A percentile compares a stretch with the other conserved stretches of the same genome.
These are phyloP conservation scores for Beauveria caledonica DNA, from an alignment of 2,329 filamentous ascomycete species.

Conservation along the genomic window DNA sequence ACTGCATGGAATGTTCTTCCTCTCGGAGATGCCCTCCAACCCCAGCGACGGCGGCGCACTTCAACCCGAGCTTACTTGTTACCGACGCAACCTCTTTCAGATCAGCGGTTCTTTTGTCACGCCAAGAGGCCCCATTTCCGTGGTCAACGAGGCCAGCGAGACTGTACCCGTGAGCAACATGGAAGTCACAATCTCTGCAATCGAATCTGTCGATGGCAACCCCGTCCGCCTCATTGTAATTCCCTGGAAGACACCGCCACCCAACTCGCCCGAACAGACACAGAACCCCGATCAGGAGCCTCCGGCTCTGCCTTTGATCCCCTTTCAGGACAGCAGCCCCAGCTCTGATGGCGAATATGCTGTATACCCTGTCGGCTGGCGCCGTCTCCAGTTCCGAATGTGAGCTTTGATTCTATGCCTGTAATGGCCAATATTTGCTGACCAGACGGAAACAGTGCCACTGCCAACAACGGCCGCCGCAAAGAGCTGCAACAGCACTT, in stretches of 20 bases:
- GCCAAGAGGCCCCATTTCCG: constrained; percentile 67
- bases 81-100: constrained; percentile 90
- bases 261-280: constrained; percentile 60
- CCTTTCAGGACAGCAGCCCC: constrained; percentile 52
- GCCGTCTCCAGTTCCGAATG: constrained; percentile 84
- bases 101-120: constrained; percentile 84
- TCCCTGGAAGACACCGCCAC: constrained; percentile 92
- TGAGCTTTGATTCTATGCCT: constrained; percentile 27
- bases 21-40: constrained; percentile 68
- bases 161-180: constrained; percentile 73
- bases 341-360: constrained; percentile 70
- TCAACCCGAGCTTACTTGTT: constrained; percentile 85
- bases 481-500: constrained; percentile 98
- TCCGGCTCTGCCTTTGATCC: constrained; percentile 66
- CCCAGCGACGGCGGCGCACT: constrained; percentile 47
- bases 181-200: constrained; percentile 84
- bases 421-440: not conserved
- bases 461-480: constrained; percentile 87
- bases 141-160: constrained; percentile 77
- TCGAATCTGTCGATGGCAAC: constrained; percentile 90
- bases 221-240: constrained; percentile 91
- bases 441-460: constrained; percentile 51
- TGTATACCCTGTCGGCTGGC: constrained; percentile 90
- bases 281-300: constrained; percentile 75
- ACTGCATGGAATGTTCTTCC: constrained; percentile 82